These are phyloP conservation scores for Punica granatum DNA, from an alignment of 345 rosid species.

Conservation along the genomic window DNA sequence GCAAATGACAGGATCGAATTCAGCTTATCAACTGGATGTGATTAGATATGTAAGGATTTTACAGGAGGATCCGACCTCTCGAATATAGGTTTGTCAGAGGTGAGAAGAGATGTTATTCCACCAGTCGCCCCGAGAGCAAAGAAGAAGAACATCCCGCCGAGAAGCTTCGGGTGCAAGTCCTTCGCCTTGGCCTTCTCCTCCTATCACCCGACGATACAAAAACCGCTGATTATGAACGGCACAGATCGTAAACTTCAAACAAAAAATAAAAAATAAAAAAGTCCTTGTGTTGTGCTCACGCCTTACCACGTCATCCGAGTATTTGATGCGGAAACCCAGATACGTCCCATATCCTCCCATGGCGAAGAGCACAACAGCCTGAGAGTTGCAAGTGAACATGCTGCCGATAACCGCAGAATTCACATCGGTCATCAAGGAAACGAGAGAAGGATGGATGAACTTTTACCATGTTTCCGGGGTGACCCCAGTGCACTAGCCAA, in stretches of 20 bases:
- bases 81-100: conserved; percentile 74
- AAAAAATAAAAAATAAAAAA: not conserved
- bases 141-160: conserved; percentile 92
- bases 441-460: conserved; percentile 4
- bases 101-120: conserved; percentile 74
- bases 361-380: conserved; percentile 96
- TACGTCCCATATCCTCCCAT: conserved; percentile 98
- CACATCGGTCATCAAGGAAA: not conserved
- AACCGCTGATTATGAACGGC: conserved; percentile 1
- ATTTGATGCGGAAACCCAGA: conserved; percentile 74
- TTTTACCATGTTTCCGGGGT: conserved; percentile 82
- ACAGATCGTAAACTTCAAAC: not conserved
- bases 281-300: not conserved
- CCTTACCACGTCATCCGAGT: conserved; percentile 69
- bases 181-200: conserved; percentile 90
- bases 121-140: conserved; percentile 94
- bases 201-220: conserved; percentile 15
- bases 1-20: conserved; percentile 13
- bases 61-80: conserved; percentile 40
- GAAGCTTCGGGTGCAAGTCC: conserved; percentile 88
- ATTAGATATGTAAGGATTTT: not conserved
- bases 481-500: conserved; percentile 98
- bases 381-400: not conserved
- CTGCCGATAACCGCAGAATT: not conserved
- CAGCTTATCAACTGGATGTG: not conserved